Conservation (phyloP, 176 grass and related monocot genomes). For the Ananas comosus region DNA sequence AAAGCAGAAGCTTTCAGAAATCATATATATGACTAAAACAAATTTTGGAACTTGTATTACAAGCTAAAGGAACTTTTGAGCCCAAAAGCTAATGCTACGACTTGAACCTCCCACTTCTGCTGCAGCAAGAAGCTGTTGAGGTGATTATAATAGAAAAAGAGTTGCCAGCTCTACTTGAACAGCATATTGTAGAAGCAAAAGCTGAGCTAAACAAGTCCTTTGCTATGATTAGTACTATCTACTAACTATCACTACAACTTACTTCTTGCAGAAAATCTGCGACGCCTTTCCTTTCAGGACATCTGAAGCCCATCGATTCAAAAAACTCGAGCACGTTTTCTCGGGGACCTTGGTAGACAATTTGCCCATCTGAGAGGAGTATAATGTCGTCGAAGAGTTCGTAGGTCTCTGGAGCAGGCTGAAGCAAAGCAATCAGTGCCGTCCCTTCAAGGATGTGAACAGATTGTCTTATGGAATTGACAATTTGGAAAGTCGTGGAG, state of each 20-base stretch:
- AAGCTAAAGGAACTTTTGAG: too few relatives aligned
- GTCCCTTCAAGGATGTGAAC: constrained; percentile 43
- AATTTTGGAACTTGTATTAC: too few relatives aligned
- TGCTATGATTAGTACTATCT: too few relatives aligned
- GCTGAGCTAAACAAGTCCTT: too few relatives aligned
- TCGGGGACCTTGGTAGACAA: constrained; percentile 47
- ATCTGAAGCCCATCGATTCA: constrained; percentile 39
- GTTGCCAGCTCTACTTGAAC: too few relatives aligned
- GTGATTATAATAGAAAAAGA: too few relatives aligned
- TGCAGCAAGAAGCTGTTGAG: too few relatives aligned
- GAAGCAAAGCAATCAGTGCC: constrained; percentile 40
- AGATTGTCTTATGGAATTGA: constrained; percentile 28
- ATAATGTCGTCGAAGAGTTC: constrained; percentile 51
- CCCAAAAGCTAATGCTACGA: background rate
- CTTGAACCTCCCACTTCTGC: too few relatives aligned
- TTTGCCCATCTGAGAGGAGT: constrained; percentile 43
- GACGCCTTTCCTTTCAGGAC: constrained; percentile 48
- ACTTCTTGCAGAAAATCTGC: constrained; percentile 46
- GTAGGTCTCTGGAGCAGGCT: constrained; percentile 59
- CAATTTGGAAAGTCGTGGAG: constrained; percentile 56
- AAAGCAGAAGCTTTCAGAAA: too few relatives aligned
- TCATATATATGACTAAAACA: too few relatives aligned
- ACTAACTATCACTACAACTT: background rate
- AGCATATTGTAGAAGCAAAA: too few relatives aligned
- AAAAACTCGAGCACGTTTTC: constrained; percentile 44